phyloP scores from a whole-genome alignment of 495 filamentous ascomycete species.

The Daldinia loculata region DNA sequence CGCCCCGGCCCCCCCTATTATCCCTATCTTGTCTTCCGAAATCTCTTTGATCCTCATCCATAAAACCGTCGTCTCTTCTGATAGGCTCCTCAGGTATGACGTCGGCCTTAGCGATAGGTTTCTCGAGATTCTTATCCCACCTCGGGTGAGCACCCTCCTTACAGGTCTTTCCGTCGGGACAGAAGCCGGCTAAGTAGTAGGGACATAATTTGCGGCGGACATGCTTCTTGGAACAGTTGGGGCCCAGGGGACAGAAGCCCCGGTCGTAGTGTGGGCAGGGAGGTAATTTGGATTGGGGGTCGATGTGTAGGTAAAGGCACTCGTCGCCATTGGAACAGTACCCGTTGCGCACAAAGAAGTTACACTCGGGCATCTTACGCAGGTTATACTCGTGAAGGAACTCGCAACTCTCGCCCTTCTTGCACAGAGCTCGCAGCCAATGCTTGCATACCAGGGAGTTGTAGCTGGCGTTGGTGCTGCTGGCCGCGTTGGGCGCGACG shows the following conservation, averaged over 20 bases:
- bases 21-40: conserved; percentile 59
- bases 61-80: conserved; percentile 58
- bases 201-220: conserved; percentile 77
- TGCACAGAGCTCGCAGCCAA: conserved; percentile 96
- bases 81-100: conserved; percentile 63
- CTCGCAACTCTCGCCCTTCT: conserved; percentile 94
- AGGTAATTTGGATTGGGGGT: conserved; percentile 79
- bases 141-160: conserved; percentile 80
- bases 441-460: conserved; percentile 93
- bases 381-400: conserved; percentile 99
- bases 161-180: conserved; percentile 83
- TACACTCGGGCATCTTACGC: conserved; percentile 96
- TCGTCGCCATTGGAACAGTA: conserved; percentile 97
- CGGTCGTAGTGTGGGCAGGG: conserved; percentile 93
- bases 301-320: conserved; percentile 94
- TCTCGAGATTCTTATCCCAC: conserved; percentile 78
- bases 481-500: conserved; percentile 38
- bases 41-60: conserved; percentile 60
- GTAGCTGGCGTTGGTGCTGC: conserved; percentile 53
- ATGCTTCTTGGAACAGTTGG: conserved; percentile 86
- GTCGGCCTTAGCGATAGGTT: conserved; percentile 72
- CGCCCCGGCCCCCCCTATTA: conserved; percentile 56
- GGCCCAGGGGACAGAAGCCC: conserved; percentile 93
- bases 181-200: conserved; percentile 95
- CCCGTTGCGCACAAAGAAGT: conserved; percentile 85